Conservation (phyloP, 164 flowering plant genomes). For the Protea cynaroides region DNA sequence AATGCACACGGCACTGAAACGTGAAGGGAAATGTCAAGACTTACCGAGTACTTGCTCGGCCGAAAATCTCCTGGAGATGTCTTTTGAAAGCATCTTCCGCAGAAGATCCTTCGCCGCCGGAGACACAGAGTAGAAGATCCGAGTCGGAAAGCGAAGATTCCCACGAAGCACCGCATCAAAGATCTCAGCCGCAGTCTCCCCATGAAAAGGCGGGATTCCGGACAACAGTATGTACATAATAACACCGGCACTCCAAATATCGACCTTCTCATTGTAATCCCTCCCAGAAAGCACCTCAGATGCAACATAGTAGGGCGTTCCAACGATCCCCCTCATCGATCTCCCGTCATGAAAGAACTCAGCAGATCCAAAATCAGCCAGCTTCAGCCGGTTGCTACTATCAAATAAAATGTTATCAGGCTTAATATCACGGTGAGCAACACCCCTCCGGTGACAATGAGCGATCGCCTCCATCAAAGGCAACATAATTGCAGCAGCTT, state of each 20-base stretch:
- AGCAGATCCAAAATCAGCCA: slow-evolving; percentile 77
- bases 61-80: slow-evolving; percentile 55
- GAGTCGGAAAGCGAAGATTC: slow-evolving; percentile 60
- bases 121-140: slow-evolving; percentile 49
- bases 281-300: slow-evolving; percentile 67
- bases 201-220: slow-evolving; percentile 72
- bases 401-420: slow-evolving; percentile 69
- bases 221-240: slow-evolving; percentile 66
- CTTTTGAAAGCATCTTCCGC: slow-evolving; percentile 65
- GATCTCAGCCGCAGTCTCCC: slow-evolving; percentile 60
- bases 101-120: slow-evolving; percentile 64
- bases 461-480: slow-evolving; percentile 40
- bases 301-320: slow-evolving; percentile 88
- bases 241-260: slow-evolving; percentile 86
- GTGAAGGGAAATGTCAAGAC: slow-evolving; percentile 14
- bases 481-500: slow-evolving; percentile 27
- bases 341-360: slow-evolving; percentile 34
- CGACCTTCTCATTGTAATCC: slow-evolving; percentile 72
- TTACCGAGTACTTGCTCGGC: slow-evolving; percentile 82
- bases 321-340: slow-evolving; percentile 53
- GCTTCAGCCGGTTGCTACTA: slow-evolving; percentile 27
- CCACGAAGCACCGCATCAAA: slow-evolving; percentile 66
- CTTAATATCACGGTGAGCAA: slow-evolving; percentile 67
- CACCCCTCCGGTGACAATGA: slow-evolving; percentile 49
- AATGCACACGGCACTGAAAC: too few relatives aligned